A percentile compares a stretch with the other conserved stretches of the same genome.
Evolutionary conservation across 1,139 yeast species (phyloP).

Genomic region (Kodamaea plutei): DNA sequence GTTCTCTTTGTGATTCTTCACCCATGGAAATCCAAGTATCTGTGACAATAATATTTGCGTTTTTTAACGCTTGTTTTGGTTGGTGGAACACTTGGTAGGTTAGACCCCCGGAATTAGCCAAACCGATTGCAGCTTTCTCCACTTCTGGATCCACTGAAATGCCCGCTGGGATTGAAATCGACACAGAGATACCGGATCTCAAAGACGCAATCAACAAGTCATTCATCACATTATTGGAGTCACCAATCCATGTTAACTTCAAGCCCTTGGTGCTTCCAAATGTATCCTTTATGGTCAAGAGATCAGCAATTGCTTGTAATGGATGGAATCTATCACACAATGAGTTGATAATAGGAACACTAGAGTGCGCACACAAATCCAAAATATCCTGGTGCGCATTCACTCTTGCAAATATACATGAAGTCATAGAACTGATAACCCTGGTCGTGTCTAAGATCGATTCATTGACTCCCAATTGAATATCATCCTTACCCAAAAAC

Average conservation of each 20-base stretch:
- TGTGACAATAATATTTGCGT: constrained; percentile 85
- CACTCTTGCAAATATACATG: constrained; percentile 95
- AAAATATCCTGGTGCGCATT: constrained; percentile 78
- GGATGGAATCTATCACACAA: constrained; percentile 93
- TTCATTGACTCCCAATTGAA: constrained; percentile 94
- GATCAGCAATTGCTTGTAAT: constrained; percentile 88
- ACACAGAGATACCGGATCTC: constrained; percentile 77
- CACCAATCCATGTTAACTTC: constrained; percentile 94
- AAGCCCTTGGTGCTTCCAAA: constrained; percentile 58
- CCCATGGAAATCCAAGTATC: constrained; percentile 99
- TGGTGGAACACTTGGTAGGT: constrained; percentile 63
- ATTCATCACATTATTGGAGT: constrained; percentile 90
- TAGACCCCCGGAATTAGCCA: constrained; percentile 53
- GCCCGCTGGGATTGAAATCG: constrained; percentile 78
- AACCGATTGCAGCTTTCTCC: constrained; percentile 47
- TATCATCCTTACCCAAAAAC: constrained; percentile 94
- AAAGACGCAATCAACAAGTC: constrained; percentile 90
- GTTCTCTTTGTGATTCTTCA: constrained; percentile 73
- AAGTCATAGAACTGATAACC: constrained; percentile 91
- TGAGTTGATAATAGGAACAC: constrained; percentile 90
- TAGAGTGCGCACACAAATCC: constrained; percentile 67
- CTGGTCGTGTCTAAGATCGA: constrained; percentile 80
- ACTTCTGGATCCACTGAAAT: constrained; percentile 63
- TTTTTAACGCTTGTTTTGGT: constrained; percentile 65
- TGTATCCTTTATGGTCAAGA: constrained; percentile 78